phyloP scores from a whole-genome alignment of 768 basidiomycete genomes.

The Bullera alba region DNA sequence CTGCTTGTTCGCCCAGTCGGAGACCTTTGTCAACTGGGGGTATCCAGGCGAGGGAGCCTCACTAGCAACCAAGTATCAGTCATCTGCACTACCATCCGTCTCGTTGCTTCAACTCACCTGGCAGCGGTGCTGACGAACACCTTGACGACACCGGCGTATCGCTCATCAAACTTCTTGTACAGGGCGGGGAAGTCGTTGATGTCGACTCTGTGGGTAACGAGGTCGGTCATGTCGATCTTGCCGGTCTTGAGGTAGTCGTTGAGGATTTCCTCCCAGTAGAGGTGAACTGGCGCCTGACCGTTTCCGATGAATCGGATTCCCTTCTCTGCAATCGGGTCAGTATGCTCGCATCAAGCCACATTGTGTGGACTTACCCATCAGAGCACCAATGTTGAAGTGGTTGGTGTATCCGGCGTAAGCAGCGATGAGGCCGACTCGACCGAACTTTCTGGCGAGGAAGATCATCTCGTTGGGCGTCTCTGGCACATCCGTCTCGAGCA shows the following conservation, averaged over 20 bases:
- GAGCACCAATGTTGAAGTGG: conserved; percentile 54
- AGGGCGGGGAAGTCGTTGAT: conserved; percentile 61
- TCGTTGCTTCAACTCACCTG: conserved; percentile 21
- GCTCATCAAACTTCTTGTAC: conserved; percentile 61
- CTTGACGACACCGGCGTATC: conserved; percentile 57
- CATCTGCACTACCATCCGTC: too few species aligned
- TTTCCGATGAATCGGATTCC: conserved; percentile 65
- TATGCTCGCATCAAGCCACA: too few species aligned
- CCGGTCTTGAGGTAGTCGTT: conserved; percentile 58
- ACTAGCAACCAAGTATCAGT: conserved; percentile 12
- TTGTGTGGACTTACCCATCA: too few species aligned
- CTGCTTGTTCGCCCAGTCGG: conserved; percentile 50
- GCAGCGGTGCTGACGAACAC: conserved; percentile 69
- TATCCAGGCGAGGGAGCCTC: conserved; percentile 52
- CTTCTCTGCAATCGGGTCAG: too few species aligned
- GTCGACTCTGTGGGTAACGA: conserved; percentile 39
- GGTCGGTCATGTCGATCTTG: conserved; percentile 60
- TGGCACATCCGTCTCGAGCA: conserved; percentile 68
- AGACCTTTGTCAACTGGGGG: conserved; percentile 54
- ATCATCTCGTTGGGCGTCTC: conserved; percentile 59
- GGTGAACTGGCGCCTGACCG: conserved; percentile 67
- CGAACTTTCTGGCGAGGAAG: conserved; percentile 50
- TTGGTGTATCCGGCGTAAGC: conserved; percentile 65
- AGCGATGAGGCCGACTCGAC: conserved; percentile 56
- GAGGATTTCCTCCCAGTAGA: conserved; percentile 66